A percentile compares a stretch with the other conserved stretches of the same genome.
Conservation (phyloP, 2,329 filamentous ascomycete genomes). For the Lachnellula suecica region DNA sequence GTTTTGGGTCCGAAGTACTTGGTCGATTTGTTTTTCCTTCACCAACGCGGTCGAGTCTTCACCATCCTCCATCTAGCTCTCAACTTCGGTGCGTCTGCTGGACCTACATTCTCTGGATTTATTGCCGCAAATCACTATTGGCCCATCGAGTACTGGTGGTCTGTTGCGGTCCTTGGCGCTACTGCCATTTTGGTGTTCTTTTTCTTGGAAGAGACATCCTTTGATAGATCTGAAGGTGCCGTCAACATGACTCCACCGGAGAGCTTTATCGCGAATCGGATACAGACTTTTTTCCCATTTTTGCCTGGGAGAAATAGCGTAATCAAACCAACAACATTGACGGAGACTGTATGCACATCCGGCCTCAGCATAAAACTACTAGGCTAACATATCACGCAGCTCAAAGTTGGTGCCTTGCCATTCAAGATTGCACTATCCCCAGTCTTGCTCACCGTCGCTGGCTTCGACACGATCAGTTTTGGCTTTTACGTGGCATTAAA, state of each 20-base stretch:
- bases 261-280: constrained; percentile 26
- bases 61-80: constrained; percentile 36
- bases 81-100: constrained; percentile 36
- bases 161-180: constrained; percentile 36
- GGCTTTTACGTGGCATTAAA: constrained; percentile 27
- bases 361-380: background rate
- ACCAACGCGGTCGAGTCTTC: constrained; percentile 41
- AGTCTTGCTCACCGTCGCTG: constrained; percentile 37
- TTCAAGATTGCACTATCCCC: constrained; percentile 34
- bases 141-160: constrained; percentile 43
- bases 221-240: constrained; percentile 27
- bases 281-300: constrained; percentile 33
- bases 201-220: constrained; percentile 41
- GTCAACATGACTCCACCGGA: constrained; percentile 19
- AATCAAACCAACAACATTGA: constrained; percentile 8
- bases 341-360: constrained; percentile 10
- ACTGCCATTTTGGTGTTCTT: constrained; percentile 36
- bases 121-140: constrained; percentile 37
- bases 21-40: constrained; percentile 43
- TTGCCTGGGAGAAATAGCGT: constrained; percentile 17
- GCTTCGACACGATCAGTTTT: constrained; percentile 29
- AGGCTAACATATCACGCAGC: constrained; percentile 4
- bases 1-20: constrained; percentile 40
- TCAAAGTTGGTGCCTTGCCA: constrained; percentile 20
- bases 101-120: constrained; percentile 40